A percentile compares a stretch with the other conserved stretches of the same genome.
These are phyloP conservation scores for Fagopyrum homotropicum DNA, from an alignment of 148 eudicot genomes.

Conservation along the genomic window DNA sequence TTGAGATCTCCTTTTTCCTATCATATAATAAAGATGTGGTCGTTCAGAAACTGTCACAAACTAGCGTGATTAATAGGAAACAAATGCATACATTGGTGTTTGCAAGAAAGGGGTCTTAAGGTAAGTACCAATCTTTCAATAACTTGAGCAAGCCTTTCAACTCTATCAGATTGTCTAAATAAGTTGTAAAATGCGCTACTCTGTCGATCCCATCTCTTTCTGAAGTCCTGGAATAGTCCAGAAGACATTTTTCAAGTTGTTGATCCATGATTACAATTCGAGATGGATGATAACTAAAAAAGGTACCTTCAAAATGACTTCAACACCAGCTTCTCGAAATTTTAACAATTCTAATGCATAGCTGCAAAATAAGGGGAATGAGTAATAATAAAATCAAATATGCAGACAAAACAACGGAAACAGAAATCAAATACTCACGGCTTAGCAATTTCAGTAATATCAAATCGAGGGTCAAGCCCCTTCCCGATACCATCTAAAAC, in stretches of 20 bases:
- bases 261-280: neutral
- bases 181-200: constrained; percentile 86
- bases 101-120: neutral
- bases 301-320: constrained; percentile 74
- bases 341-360: constrained; percentile 90
- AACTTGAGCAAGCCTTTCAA: constrained; percentile 70
- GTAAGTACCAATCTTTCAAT: constrained; percentile 79
- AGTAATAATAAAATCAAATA: neutral
- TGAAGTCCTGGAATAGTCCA: constrained; percentile 60
- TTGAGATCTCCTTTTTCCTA: constrained; percentile 98
- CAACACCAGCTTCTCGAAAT: constrained; percentile 96
- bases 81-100: neutral
- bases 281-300: constrained; percentile 5
- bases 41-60: constrained; percentile 3
- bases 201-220: constrained; percentile 89
- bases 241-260: constrained; percentile 1
- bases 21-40: neutral
- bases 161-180: constrained; percentile 94
- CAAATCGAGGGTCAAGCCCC: constrained; percentile 99
- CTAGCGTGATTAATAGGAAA: neutral
- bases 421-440: constrained; percentile 53
- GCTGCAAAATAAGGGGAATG: constrained; percentile 30
- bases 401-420: neutral
- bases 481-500: constrained; percentile 99
- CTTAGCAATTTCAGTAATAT: constrained; percentile 95